Base-by-base conservation (phyloP, 2,329 filamentous ascomycete genomes). In the Acrodontium crateriforme region DNA sequence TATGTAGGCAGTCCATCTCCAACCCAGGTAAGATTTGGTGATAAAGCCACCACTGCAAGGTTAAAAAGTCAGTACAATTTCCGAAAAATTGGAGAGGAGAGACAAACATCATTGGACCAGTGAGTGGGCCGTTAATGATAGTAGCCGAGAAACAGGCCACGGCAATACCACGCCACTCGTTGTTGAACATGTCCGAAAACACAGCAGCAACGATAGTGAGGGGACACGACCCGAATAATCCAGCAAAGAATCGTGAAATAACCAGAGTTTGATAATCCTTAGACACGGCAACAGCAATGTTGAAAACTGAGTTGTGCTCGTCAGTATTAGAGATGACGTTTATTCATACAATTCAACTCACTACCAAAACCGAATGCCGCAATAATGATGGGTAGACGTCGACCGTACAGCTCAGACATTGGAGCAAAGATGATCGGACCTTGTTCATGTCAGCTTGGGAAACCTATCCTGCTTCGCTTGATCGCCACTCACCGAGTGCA, bases 1-100 rank as follows among this genome's bases (percentile, higher is more conserved):
- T 20, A 72, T 58, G 38, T 69, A 54, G 9, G 30, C 47, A 8
- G 46, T 50, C 67, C 67, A 72, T 13, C 59, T 45, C 69, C 67
- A 72, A n/a, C 52, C 49, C 2, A 54, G 40, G 21, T 49, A 45
- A 18, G 34, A 39, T 24, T 41, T 44, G 2, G 42, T 42, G 26
- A 52, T 49, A 34, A 51, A 53, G 7, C 49, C 48, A 14, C 46
- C 47, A 14, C 46, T 45, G 25, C 47, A 47, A 2, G 47, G 50
- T 8, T 48, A n/a, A n/a, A n/a, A n/a, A 24, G 16, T 11, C 14
- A 9, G 13, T 15, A 24, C 8, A 11, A 24, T 24, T 24, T 7
- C 9, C 16, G 6, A 4, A 25, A 29, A n/a, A n/a, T n/a, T n/a
- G n/a, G n/a, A n/a, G n/a, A n/a, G n/a, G n/a, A n/a, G n/a, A n/a